A percentile compares a stretch with the other conserved stretches of the same genome.
phyloP scores from a whole-genome alignment of 1,284 basidiomycete species.

The Cryptococcus sp. region DNA sequence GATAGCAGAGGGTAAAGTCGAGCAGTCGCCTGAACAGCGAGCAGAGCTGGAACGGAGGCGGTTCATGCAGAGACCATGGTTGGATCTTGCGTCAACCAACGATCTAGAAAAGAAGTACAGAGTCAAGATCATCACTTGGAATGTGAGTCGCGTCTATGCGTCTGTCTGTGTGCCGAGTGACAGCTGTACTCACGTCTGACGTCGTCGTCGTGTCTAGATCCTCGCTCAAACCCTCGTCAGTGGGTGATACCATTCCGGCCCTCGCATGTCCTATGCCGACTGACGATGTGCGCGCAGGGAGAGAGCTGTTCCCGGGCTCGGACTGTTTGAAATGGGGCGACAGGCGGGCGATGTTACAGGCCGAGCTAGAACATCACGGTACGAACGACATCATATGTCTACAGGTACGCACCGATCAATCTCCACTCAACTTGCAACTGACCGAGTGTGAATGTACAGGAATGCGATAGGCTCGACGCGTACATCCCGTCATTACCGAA shows the following conservation, averaged over 20 bases:
- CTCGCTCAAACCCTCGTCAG: constrained; percentile 55
- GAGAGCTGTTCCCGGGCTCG: constrained; percentile 76
- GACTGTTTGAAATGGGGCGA: constrained; percentile 74
- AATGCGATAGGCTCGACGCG: constrained; percentile 65
- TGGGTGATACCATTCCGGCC: constrained; percentile 22
- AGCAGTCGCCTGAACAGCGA: constrained; percentile 10
- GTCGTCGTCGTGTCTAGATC: constrained; percentile 58
- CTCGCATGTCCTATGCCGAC: background rate
- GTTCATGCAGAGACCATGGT: constrained; percentile 46
- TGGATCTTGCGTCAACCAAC: constrained; percentile 35
- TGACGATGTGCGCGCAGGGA: constrained; percentile 58
- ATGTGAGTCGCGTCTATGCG: constrained; percentile 49
- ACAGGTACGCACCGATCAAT: constrained; percentile 60
- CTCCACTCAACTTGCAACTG: background rate
- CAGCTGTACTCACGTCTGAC: background rate
- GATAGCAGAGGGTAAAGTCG: background rate
- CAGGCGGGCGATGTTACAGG: constrained; percentile 71
- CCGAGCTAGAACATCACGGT: constrained; percentile 65
- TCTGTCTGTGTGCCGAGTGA: background rate
- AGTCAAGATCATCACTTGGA: constrained; percentile 66
- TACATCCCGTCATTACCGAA: constrained; percentile 62
- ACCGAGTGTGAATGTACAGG: constrained; percentile 26
- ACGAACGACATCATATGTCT: constrained; percentile 75
- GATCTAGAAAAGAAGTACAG: constrained; percentile 66
- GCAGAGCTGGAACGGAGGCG: constrained; percentile 29